Conservation (phyloP, 768 basidiomycete genomes). For the Pulveroboletus sp. region DNA sequence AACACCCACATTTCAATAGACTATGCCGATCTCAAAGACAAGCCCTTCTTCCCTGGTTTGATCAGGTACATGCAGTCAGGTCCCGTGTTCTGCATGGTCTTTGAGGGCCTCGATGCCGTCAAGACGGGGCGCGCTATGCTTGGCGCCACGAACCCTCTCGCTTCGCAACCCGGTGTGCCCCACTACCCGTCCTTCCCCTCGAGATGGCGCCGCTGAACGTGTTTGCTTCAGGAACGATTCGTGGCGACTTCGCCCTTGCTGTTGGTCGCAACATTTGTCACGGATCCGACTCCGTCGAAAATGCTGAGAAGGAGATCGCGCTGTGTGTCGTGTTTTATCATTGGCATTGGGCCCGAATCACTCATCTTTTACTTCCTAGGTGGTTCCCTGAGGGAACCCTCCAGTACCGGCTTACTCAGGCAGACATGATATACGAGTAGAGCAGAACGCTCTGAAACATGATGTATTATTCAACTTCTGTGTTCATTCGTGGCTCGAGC, state of each 20-base stretch:
- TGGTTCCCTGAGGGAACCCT: slow-evolving; percentile 89
- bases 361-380: slow-evolving; percentile 35
- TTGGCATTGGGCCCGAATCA: not conserved
- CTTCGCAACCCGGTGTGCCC: slow-evolving; percentile 71
- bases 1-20: slow-evolving; percentile 46
- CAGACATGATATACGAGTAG: slow-evolving; percentile 80
- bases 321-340: slow-evolving; percentile 51
- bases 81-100: slow-evolving; percentile 94
- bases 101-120: slow-evolving; percentile 91
- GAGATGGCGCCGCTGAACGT: slow-evolving; percentile 4
- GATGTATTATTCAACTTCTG: slow-evolving; percentile 18
- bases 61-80: slow-evolving; percentile 96
- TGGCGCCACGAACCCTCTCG: slow-evolving; percentile 94
- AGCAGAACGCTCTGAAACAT: not conserved
- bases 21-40: slow-evolving; percentile 92
- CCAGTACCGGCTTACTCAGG: slow-evolving; percentile 63
- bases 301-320: slow-evolving; percentile 88
- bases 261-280: slow-evolving; percentile 95
- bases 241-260: slow-evolving; percentile 91
- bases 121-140: slow-evolving; percentile 96
- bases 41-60: slow-evolving; percentile 94
- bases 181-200: not conserved
- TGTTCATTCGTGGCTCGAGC: not conserved
- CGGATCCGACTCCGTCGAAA: slow-evolving; percentile 86
- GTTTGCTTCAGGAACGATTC: slow-evolving; percentile 72